Base-by-base conservation (phyloP, 2,329 filamentous ascomycete species). In the Beauveria sp. region DNA sequence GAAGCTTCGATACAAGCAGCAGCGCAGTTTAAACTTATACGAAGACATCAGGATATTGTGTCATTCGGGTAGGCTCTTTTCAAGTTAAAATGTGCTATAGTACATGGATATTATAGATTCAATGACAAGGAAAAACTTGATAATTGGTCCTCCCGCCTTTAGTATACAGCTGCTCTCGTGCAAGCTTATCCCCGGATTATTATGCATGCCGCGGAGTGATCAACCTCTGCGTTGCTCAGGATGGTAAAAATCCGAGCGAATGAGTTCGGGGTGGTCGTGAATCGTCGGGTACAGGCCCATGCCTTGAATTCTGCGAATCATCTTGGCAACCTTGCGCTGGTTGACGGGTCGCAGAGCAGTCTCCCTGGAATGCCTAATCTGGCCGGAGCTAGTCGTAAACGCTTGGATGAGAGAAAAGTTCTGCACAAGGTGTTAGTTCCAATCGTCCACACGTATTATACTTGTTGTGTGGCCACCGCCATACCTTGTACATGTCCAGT, bases 371-470 rank as follows among this genome's bases (percentile, higher is more conserved):
- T 89, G 86, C 76, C 86, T 89, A 73, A 99, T 97, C 63, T 92
- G 86, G 56, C 93, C 95, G 77, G 91, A 90, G 12, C 87, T 77
- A 0, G 90, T 91, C 70, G 95, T 89, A 73, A 89, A 97, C 73
- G 97, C 92, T 38, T 89, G 89, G 75, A 98, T 89, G 64, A 99
- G 85, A 43, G 90, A 86, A 73, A 96, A 96, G 77, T 99, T 99
- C 92, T 96, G 69, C 22, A 55, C 65, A 38, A 16, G 14, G 2
- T 16, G 3, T 64, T 45, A 53, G 38, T 56, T 34, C 42, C 2
- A 30, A 26, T 22, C 5, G 24, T 54, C 60, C 20, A 8, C 6
- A 8, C 6, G 28, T 14, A 3, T n/a, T 20, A 3, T 14, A 45
- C 43, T 8, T 26, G 2, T n/a, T n/a, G 24, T 1, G n/a, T 6